Evolutionary conservation across 1,139 yeast species (phyloP), one percentile per base, ranked within the genome.

Genomic region (Geotrichum siamense): DNA sequence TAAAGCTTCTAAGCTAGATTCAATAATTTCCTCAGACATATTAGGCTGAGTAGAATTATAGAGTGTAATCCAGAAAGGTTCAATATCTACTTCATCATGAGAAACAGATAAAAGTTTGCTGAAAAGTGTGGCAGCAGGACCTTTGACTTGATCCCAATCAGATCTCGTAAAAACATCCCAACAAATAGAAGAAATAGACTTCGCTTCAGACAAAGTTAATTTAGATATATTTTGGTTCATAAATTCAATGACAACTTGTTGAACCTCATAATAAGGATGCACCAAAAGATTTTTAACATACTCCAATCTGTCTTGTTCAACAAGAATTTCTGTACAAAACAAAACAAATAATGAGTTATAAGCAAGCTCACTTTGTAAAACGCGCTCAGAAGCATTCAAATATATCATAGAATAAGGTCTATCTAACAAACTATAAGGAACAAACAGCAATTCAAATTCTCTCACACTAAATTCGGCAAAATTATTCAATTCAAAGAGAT

Each of bases 1-100:
- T 12, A 77, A 54, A 0, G 74, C 65, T 53, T 75, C 76, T 17
- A 78, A 55, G 0, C 76, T 68, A 2, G 74, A 65, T 23, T 73
- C 63, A 43, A 64, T 67, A 9, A 76, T 63, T 36, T 71, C 77
- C 49, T 74, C 76, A 43, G 74, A 70, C 6, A 53, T 43, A 20
- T 55, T 55, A 1, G 54, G 49, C 1, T 53, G 48, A 15, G 61
- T 48, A 5, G 66, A 52, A 1, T 50, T 37, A 13, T 64, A 51
- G 30, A 72, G 53, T 0, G 51, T 46, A 0, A 53, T 47, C 41
- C 66, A 48, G 33, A 53, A 50, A 5, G 41, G 43, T 30, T 48
- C 52, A 22, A 40, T 39, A n/a, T 46, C 36, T 10, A 42, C 21
- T 9, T 43, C 39, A 10, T 35, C 33, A 8, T 47, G 35, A n/a